These are phyloP conservation scores for Borovskyia barvae DNA, from an alignment of 208 protist species.

Conservation along the genomic window DNA sequence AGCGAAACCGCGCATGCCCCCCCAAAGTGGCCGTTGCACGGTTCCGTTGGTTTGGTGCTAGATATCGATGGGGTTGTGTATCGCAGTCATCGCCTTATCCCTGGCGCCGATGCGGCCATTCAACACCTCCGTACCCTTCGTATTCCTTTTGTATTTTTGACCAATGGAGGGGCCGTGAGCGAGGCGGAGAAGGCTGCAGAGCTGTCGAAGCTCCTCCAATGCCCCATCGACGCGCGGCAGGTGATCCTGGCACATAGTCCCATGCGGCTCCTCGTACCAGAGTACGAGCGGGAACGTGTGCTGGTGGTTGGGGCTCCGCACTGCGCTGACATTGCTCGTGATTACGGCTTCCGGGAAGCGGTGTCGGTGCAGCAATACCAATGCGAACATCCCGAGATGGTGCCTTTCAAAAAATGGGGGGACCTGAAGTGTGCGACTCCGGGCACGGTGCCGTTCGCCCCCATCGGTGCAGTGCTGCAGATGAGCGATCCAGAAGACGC, in stretches of 20 bases:
- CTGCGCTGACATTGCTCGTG: constrained; percentile 48
- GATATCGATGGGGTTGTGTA: constrained; percentile 86
- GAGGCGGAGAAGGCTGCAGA: constrained; percentile 75
- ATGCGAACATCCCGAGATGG: constrained; percentile 66
- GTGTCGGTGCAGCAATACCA: constrained; percentile 75
- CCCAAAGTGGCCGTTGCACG: constrained; percentile 75
- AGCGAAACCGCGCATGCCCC: background rate
- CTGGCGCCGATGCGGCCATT: constrained; percentile 67
- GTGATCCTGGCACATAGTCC: constrained; percentile 76
- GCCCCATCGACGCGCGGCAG: constrained; percentile 49
- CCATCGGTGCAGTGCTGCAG: constrained; percentile 68
- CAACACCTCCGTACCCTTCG: constrained; percentile 54
- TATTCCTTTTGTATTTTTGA: constrained; percentile 85
- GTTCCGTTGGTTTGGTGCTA: constrained; percentile 72
- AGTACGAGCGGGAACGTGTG: constrained; percentile 46
- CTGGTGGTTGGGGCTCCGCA: constrained; percentile 60
- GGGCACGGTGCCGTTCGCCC: constrained; percentile 35
- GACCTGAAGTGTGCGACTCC: constrained; percentile 12
- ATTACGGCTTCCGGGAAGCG: constrained; percentile 73
- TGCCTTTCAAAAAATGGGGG: constrained; percentile 75
- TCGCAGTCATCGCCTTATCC: constrained; percentile 62
- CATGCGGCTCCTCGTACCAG: constrained; percentile 66
- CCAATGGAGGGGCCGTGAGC: constrained; percentile 64
- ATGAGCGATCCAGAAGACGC: constrained; percentile 74
- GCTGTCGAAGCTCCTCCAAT: constrained; percentile 60